Conservation (phyloP, 2,329 filamentous ascomycete genomes). For the Cladosporium sp. region DNA sequence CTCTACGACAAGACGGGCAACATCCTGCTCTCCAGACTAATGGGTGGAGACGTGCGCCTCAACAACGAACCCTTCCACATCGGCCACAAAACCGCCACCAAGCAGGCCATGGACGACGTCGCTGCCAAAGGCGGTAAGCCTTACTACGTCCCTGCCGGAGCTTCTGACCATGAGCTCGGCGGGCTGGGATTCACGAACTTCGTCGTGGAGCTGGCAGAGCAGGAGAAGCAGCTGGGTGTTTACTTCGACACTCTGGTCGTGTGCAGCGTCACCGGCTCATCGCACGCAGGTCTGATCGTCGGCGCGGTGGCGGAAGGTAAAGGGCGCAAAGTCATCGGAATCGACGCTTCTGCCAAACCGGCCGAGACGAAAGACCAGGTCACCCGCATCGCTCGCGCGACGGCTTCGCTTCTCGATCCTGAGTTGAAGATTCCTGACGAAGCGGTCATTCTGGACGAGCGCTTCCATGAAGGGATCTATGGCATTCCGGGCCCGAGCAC, state of each 20-base stretch:
- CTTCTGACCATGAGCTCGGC: slow-evolving; percentile 65
- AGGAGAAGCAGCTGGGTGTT: slow-evolving; percentile 58
- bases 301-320: slow-evolving; percentile 57
- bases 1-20: slow-evolving; percentile 63
- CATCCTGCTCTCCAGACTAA: slow-evolving; percentile 59
- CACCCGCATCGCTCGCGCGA: slow-evolving; percentile 61
- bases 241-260: slow-evolving; percentile 65
- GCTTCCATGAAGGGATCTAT: slow-evolving; percentile 65
- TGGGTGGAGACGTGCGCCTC: slow-evolving; percentile 51
- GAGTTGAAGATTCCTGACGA: slow-evolving; percentile 56
- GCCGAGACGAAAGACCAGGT: slow-evolving; percentile 62
- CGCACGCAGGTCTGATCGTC: slow-evolving; percentile 67
- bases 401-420: slow-evolving; percentile 60
- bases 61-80: slow-evolving; percentile 62
- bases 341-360: slow-evolving; percentile 61
- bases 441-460: slow-evolving; percentile 60
- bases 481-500: slow-evolving; percentile 64
- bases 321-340: slow-evolving; percentile 58
- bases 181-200: slow-evolving; percentile 68
- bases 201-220: slow-evolving; percentile 63
- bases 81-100: slow-evolving; percentile 56
- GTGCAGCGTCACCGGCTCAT: slow-evolving; percentile 67
- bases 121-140: slow-evolving; percentile 53
- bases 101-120: slow-evolving; percentile 52
- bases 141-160: slow-evolving; percentile 69